Conservation (phyloP, 139 green algal species). For the Eudorina sp. region DNA sequence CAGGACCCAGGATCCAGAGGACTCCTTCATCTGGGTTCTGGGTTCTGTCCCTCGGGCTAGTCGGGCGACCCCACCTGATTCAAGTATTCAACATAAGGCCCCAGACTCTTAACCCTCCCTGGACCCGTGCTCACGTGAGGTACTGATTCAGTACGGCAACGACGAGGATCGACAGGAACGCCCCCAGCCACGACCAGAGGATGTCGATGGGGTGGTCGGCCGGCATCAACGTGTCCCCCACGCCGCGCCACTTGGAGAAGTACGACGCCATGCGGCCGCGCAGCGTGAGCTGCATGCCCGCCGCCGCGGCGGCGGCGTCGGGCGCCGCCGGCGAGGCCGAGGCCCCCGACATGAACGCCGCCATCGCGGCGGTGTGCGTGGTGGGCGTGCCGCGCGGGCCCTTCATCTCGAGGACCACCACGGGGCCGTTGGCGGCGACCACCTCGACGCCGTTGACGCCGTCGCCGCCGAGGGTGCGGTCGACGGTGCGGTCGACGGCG, state of each 20-base stretch:
- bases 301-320: slow-evolving; percentile 6
- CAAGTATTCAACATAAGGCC: no score
- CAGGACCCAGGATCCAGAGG: no score
- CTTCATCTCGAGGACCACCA: slow-evolving; percentile 30
- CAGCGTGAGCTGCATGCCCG: not conserved
- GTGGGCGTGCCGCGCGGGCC: not conserved
- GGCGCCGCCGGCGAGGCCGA: slow-evolving; percentile 20
- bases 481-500: not conserved
- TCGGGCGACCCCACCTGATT: no score
- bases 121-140: slow-evolving; percentile 40
- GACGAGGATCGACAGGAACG: slow-evolving; percentile 56
- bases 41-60: no score
- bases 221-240: slow-evolving; percentile 39
- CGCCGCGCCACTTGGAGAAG: slow-evolving; percentile 44
- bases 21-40: no score
- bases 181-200: slow-evolving; percentile 56
- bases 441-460: not conserved
- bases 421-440: not conserved
- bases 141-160: slow-evolving; percentile 43
- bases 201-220: slow-evolving; percentile 2
- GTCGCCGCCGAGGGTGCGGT: not conserved
- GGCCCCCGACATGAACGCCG: not conserved
- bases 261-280: slow-evolving; percentile 16
- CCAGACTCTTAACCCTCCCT: no score
- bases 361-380: not conserved